Percentiles rank a stretch among this genome's conserved stretches.
These are phyloP conservation scores for Kodamaea suecica DNA, from an alignment of 1,139 yeast genomes.

Conservation along the genomic window DNA sequence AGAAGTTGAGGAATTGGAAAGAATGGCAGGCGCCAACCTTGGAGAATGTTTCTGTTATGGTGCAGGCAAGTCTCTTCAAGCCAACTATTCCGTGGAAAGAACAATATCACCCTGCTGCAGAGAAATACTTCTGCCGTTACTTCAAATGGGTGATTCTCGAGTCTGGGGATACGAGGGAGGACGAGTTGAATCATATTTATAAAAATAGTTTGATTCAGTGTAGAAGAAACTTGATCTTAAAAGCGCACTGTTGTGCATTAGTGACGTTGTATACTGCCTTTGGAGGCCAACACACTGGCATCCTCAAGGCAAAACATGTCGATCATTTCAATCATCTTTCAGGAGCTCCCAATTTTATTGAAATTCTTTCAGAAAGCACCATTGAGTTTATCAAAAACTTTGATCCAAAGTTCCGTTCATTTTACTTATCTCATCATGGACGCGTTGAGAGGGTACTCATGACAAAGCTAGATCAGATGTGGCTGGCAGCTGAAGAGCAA, in stretches of 20 bases:
- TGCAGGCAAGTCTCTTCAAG: constrained; percentile 5
- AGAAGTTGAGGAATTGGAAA: constrained; percentile 4
- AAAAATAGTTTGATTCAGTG: background rate
- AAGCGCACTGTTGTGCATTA: constrained; percentile 2
- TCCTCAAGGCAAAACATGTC: background rate
- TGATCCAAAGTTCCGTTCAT: background rate
- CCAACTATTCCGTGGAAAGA: background rate
- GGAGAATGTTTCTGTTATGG: background rate
- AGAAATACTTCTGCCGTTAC: constrained; percentile 2
- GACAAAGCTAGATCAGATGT: background rate
- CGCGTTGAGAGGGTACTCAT: background rate
- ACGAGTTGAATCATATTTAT: constrained; percentile 6
- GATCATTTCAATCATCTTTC: background rate
- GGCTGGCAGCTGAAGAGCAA: background rate
- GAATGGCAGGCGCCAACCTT: constrained; percentile 4
- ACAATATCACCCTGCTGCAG: background rate
- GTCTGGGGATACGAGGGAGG: background rate
- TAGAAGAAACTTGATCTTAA: background rate
- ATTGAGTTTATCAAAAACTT: background rate
- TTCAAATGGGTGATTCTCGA: constrained; percentile 2
- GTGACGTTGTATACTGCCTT: constrained; percentile 2
- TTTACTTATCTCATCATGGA: background rate
- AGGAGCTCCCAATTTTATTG: too few species aligned
- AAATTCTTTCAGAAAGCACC: background rate
- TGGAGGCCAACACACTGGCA: background rate